Percentiles rank a stretch among this genome's conserved stretches.
phyloP scores from a whole-genome alignment of 2,329 filamentous ascomycete species.

The Cryphonectria naterciae region DNA sequence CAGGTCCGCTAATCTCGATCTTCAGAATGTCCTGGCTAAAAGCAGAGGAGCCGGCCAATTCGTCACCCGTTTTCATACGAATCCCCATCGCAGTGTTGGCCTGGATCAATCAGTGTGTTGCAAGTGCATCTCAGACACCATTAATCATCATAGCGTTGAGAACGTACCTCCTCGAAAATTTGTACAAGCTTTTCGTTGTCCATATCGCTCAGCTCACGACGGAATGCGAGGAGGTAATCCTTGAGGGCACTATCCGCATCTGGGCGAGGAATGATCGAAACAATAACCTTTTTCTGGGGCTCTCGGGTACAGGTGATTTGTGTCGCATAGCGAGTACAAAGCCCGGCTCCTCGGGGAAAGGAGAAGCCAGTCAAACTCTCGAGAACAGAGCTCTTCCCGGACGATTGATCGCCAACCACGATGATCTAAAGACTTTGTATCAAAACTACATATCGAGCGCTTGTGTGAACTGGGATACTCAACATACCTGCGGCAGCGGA shows the following conservation, averaged over 20 bases:
- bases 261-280: constrained; percentile 47
- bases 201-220: constrained; percentile 40
- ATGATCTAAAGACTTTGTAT: not conserved
- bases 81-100: constrained; percentile 52
- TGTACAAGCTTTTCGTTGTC: constrained; percentile 41
- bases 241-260: constrained; percentile 32
- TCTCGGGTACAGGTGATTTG: constrained; percentile 45
- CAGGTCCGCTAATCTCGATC: constrained; percentile 50
- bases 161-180: constrained; percentile 46
- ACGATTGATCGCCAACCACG: constrained; percentile 83
- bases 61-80: constrained; percentile 28
- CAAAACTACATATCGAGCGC: not conserved
- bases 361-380: constrained; percentile 63
- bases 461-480: no score
- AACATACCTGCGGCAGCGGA: not conserved
- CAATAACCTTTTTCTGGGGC: constrained; percentile 37
- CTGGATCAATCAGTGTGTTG: constrained; percentile 30
- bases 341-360: constrained; percentile 48
- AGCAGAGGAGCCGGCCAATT: constrained; percentile 31
- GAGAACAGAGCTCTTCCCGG: constrained; percentile 83
- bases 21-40: constrained; percentile 54
- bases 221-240: constrained; percentile 37
- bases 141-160: not conserved
- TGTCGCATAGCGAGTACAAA: constrained; percentile 55
- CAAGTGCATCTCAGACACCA: not conserved